A percentile compares a stretch with the other conserved stretches of the same genome.
Conservation (phyloP, 306 rosid species). For the Ceratonia siliqua region DNA sequence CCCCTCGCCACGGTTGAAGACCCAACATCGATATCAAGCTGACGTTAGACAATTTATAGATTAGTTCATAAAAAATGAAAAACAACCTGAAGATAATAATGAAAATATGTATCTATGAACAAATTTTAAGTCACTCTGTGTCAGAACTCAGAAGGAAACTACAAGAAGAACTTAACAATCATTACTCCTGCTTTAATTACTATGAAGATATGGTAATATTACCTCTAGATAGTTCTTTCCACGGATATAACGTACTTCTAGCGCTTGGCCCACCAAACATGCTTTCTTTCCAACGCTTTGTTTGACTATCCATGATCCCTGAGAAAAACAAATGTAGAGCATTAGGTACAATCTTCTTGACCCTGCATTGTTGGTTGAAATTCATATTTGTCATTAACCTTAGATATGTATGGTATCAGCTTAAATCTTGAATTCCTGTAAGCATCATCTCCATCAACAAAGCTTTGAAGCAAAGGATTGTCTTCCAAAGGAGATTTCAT, state of each 20-base stretch:
- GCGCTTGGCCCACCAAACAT: slow-evolving; percentile 78
- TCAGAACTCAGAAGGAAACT: background rate
- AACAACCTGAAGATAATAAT: background rate
- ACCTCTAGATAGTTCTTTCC: slow-evolving; percentile 92
- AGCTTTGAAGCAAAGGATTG: slow-evolving; percentile 57
- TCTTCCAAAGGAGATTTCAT: slow-evolving; percentile 72
- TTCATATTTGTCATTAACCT: slow-evolving; percentile 28
- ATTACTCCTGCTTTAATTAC: background rate
- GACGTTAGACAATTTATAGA: slow-evolving; percentile 22
- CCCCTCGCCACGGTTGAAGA: slow-evolving; percentile 91
- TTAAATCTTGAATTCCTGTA: slow-evolving; percentile 87
- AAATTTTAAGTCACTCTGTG: background rate
- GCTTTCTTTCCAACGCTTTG: slow-evolving; percentile 96
- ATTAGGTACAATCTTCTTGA: slow-evolving; percentile 7
- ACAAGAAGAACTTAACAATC: background rate
- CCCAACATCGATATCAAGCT: slow-evolving; percentile 72
- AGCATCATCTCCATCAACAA: slow-evolving; percentile 87
- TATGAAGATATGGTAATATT: slow-evolving; percentile 9
- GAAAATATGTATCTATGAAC: background rate
- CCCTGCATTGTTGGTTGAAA: background rate
- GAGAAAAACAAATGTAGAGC: slow-evolving; percentile 26
- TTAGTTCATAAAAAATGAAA: slow-evolving; percentile 16
- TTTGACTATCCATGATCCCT: slow-evolving; percentile 98
- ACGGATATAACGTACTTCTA: slow-evolving; percentile 59
- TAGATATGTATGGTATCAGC: slow-evolving; percentile 69